phyloP scores from a whole-genome alignment of 306 rosid genomes.

The Casuarina cunninghamiana region DNA sequence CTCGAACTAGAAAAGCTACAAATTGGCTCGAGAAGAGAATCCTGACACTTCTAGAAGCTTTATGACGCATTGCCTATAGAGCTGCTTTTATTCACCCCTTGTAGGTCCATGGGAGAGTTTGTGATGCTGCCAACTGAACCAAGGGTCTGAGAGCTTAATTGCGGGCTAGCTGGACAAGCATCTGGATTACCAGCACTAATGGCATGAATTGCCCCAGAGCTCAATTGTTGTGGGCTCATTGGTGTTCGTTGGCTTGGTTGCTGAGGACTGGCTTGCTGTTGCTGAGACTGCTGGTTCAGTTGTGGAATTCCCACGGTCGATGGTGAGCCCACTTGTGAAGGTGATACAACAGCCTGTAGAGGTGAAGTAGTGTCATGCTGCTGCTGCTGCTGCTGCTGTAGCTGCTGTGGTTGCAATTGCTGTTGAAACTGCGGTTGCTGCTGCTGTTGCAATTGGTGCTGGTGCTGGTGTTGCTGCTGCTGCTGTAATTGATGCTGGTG shows the following conservation, averaged over 20 bases:
- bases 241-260: conserved; percentile 94
- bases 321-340: conserved; percentile 90
- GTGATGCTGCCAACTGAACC: conserved; percentile 72
- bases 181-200: conserved; percentile 87
- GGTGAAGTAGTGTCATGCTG: conserved; percentile 75
- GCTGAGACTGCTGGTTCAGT: conserved; percentile 65
- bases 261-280: conserved; percentile 86
- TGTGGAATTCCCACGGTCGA: conserved; percentile 81
- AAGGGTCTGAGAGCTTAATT: conserved; percentile 90
- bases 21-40: background rate
- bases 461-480: conserved; percentile 35
- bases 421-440: conserved; percentile 30
- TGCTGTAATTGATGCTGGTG: conserved; percentile 28
- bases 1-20: background rate
- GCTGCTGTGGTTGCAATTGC: conserved; percentile 21
- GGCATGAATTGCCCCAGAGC: conserved; percentile 85
- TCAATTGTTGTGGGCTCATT: conserved; percentile 88
- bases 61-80: conserved; percentile 63
- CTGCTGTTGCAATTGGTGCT: conserved; percentile 32
- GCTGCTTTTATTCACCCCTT: conserved; percentile 84
- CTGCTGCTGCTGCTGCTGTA: conserved; percentile 50
- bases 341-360: conserved; percentile 76
- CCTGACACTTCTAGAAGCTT: conserved; percentile 13
- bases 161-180: conserved; percentile 95
- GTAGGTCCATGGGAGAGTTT: conserved; percentile 93